Evolutionary conservation across 371 early-diverging fungal genomes (phyloP).

Genomic region (Quaeritorhiza haematococci): DNA sequence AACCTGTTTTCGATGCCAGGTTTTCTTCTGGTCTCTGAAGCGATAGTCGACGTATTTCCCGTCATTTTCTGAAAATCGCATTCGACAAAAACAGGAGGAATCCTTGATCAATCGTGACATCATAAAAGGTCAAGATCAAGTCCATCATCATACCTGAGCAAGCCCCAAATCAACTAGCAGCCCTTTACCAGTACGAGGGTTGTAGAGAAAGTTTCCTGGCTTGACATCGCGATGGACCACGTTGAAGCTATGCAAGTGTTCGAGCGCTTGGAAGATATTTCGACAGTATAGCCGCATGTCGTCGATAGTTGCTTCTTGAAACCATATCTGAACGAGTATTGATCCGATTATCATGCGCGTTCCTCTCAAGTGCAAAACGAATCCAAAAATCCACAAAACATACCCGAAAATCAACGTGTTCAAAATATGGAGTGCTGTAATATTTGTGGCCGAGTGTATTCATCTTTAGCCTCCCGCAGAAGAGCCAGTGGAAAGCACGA

Average conservation of each 20-base stretch:
- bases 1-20: too few species aligned
- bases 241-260: constrained; percentile 61
- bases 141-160: constrained; percentile 61
- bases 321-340: constrained; percentile 44
- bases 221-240: constrained; percentile 95
- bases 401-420: constrained; percentile 82
- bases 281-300: constrained; percentile 74
- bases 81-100: not conserved
- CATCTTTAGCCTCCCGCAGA: too few species aligned
- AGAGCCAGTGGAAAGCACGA: not conserved
- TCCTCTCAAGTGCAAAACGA: not conserved
- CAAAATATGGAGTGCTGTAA: constrained; percentile 74
- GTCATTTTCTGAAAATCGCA: not conserved
- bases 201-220: constrained; percentile 94
- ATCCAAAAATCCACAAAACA: constrained; percentile 8
- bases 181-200: constrained; percentile 62
- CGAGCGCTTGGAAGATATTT: constrained; percentile 22
- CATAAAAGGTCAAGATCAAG: not conserved
- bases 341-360: not conserved
- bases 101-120: not conserved
- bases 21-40: too few species aligned
- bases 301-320: constrained; percentile 46
- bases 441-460: not conserved
- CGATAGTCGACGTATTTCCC: too few species aligned
- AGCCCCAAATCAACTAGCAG: constrained; percentile 97